A percentile compares a stretch with the other conserved stretches of the same genome.
phyloP scores from a whole-genome alignment of 2,329 filamentous ascomycete species.

The Talaromyces atroroseus region DNA sequence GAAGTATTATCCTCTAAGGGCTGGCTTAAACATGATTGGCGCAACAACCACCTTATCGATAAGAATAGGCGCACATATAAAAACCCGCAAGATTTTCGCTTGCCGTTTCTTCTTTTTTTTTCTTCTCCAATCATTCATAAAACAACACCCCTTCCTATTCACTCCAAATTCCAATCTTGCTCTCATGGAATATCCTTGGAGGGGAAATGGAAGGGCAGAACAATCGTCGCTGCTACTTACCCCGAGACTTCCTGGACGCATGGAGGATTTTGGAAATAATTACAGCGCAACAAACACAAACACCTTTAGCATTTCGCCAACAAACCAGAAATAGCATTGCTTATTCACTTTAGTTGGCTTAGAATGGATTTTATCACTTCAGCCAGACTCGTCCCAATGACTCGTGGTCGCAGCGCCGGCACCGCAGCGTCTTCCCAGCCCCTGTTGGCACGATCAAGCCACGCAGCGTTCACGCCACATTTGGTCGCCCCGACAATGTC shows the following conservation, averaged over 20 bases:
- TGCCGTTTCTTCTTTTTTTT: slow-evolving; percentile 18
- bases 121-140: slow-evolving; percentile 33
- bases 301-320: not conserved
- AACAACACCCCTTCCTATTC: slow-evolving; percentile 44
- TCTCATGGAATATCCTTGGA: slow-evolving; percentile 36
- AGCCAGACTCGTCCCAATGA: slow-evolving; percentile 52
- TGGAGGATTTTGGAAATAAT: slow-evolving; percentile 46
- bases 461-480: slow-evolving; percentile 58
- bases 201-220: slow-evolving; percentile 46
- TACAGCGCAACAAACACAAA: slow-evolving; percentile 35
- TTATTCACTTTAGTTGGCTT: not conserved
- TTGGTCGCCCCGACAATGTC: slow-evolving; percentile 61
- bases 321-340: not conserved
- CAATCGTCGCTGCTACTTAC: slow-evolving; percentile 37
- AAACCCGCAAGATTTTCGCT: slow-evolving; percentile 22
- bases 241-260: slow-evolving; percentile 36
- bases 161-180: slow-evolving; percentile 37
- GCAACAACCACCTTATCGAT: slow-evolving; percentile 31
- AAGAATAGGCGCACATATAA: slow-evolving; percentile 19
- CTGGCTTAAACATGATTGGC: not conserved
- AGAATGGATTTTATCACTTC: slow-evolving; percentile 38
- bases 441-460: slow-evolving; percentile 58
- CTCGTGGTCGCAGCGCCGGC: slow-evolving; percentile 46
- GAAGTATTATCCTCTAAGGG: too few species aligned
- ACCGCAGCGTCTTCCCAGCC: slow-evolving; percentile 63